These are phyloP conservation scores for Tripterygium wilfordii DNA, from an alignment of 177 flowering plant genomes.

Conservation along the genomic window DNA sequence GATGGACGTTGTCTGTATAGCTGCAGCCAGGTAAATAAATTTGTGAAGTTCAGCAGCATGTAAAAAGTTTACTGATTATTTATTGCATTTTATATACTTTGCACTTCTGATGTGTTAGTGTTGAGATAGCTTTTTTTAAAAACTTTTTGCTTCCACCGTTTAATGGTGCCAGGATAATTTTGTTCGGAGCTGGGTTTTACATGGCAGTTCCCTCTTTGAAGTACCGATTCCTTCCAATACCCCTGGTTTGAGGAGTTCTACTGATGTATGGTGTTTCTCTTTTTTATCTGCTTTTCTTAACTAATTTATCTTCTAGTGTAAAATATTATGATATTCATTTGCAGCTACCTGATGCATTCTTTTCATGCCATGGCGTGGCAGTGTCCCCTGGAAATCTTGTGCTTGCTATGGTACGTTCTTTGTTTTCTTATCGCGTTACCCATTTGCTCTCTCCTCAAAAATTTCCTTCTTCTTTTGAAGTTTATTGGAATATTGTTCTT, in stretches of 20 bases:
- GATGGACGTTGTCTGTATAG: slow-evolving; percentile 78
- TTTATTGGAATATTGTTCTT: not conserved
- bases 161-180: slow-evolving; percentile 64
- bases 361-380: slow-evolving; percentile 76
- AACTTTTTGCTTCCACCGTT: too few relatives aligned
- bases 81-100: not conserved
- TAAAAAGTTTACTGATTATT: not conserved
- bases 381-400: slow-evolving; percentile 84
- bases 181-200: slow-evolving; percentile 59
- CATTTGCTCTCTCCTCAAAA: not conserved
- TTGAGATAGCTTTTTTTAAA: too few relatives aligned
- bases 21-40: slow-evolving; percentile 73
- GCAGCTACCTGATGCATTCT: slow-evolving; percentile 64
- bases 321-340: slow-evolving; percentile 10
- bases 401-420: slow-evolving; percentile 59
- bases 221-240: slow-evolving; percentile 54
- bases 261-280: slow-evolving; percentile 42
- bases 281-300: not conserved
- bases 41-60: not conserved
- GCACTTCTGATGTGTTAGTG: too few relatives aligned
- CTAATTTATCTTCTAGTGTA: not conserved
- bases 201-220: slow-evolving; percentile 40
- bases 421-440: not conserved
- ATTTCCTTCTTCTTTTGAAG: not conserved
- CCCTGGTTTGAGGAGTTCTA: slow-evolving; percentile 39